These are phyloP conservation scores for Pythium plurisporium DNA, from an alignment of 352 stramenopile genomes.

Conservation along the genomic window DNA sequence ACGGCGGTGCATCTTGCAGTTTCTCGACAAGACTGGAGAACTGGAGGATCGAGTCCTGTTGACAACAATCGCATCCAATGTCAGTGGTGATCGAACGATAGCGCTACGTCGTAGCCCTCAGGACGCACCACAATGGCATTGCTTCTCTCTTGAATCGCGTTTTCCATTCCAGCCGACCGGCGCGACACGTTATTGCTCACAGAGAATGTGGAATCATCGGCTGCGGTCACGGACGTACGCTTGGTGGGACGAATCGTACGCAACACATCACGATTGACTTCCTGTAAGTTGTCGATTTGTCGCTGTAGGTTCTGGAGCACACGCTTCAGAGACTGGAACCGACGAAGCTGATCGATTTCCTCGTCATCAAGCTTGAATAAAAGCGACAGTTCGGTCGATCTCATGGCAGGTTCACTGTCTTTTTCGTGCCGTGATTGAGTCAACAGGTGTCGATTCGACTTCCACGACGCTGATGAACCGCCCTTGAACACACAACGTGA, in stretches of 20 bases:
- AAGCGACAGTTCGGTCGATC: neutral
- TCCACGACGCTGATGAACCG: slow-evolving; percentile 54
- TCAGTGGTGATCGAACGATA: neutral
- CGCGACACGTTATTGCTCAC: slow-evolving; percentile 15
- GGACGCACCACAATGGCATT: slow-evolving; percentile 44
- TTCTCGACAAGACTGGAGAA: slow-evolving; percentile 55
- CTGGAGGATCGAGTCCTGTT: slow-evolving; percentile 51
- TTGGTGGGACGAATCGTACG: slow-evolving; percentile 19
- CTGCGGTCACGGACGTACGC: neutral
- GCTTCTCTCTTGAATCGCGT: slow-evolving; percentile 48
- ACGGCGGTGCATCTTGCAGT: slow-evolving; percentile 41
- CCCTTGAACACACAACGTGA: slow-evolving; percentile 23
- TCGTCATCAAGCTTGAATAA: slow-evolving; percentile 41
- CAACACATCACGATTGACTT: slow-evolving; percentile 26
- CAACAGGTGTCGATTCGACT: slow-evolving; percentile 32
- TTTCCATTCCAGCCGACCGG: slow-evolving; percentile 34
- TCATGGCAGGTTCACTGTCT: neutral
- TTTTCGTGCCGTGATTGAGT: neutral
- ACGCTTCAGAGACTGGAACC: slow-evolving; percentile 46
- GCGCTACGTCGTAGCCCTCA: neutral
- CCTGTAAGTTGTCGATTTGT: slow-evolving; percentile 38
- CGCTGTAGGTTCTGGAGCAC: slow-evolving; percentile 52
- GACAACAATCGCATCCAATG: neutral
- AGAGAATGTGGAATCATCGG: neutral
- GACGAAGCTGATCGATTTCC: slow-evolving; percentile 35